These are phyloP conservation scores for Hysterium pulicare DNA, from an alignment of 2,329 filamentous ascomycete species.

Conservation along the genomic window DNA sequence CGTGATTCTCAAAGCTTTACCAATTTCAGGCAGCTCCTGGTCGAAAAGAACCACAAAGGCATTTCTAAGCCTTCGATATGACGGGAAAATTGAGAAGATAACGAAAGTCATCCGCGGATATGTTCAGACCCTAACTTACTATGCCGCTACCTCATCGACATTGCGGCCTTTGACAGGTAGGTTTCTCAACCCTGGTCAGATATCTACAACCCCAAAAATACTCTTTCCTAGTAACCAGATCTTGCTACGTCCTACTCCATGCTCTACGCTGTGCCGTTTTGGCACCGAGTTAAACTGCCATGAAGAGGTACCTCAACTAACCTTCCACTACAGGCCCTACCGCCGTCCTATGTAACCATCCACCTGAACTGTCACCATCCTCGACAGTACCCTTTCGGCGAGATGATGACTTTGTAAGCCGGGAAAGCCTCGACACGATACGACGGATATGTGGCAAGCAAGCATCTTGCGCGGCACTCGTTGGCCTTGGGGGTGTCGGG, in stretches of 20 bases:
- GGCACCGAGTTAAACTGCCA: no score
- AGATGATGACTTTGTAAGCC: not conserved
- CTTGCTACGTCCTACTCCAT: no score
- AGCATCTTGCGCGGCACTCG: not conserved
- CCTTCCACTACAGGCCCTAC: no score
- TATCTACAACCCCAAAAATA: no score
- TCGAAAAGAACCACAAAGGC: constrained; percentile 1
- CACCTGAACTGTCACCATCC: not conserved
- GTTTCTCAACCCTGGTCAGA: no score
- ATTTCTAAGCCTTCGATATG: not conserved
- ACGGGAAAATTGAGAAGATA: constrained; percentile 2
- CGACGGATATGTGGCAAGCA: not conserved
- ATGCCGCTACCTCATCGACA: constrained; percentile 2
- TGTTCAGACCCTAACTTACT: constrained; percentile 1
- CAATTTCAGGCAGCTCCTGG: no score
- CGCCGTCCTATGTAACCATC: no score
- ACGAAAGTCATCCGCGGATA: not conserved
- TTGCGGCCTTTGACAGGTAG: not conserved
- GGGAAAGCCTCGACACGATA: not conserved
- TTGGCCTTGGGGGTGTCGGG: constrained; percentile 1
- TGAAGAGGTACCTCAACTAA: no score
- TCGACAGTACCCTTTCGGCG: constrained; percentile 3
- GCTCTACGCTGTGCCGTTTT: no score
- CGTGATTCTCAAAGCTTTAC: no score
- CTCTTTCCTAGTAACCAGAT: no score